Percentiles rank a stretch among this genome's conserved stretches.
Evolutionary conservation across 2,329 filamentous ascomycete genomes (phyloP).

Genomic region (Fusarium temperatum): DNA sequence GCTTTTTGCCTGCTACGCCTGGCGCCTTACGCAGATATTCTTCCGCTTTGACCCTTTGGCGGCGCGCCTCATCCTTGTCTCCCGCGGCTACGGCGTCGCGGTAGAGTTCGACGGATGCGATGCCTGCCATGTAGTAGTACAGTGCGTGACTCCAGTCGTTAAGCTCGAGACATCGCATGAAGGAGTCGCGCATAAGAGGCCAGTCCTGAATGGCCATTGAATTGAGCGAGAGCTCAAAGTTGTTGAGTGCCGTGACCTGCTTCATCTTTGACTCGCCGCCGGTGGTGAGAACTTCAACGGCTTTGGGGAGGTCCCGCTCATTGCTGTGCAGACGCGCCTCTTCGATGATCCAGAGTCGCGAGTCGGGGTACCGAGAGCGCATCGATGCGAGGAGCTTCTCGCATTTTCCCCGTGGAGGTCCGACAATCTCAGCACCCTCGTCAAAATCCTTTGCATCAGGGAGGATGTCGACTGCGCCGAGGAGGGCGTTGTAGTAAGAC

Average conservation of each 20-base stretch:
- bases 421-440: conserved; percentile 67
- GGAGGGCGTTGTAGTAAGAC: conserved; percentile 86
- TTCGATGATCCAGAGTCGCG: conserved; percentile 86
- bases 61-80: conserved; percentile 56
- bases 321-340: conserved; percentile 81
- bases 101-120: conserved; percentile 83
- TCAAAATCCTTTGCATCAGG: conserved; percentile 66
- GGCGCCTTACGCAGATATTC: conserved; percentile 77
- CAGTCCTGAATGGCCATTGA: conserved; percentile 84
- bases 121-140: conserved; percentile 89
- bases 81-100: conserved; percentile 61
- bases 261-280: conserved; percentile 77
- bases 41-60: conserved; percentile 71
- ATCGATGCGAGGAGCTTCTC: conserved; percentile 75
- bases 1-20: conserved; percentile 81
- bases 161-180: conserved; percentile 77
- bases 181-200: conserved; percentile 75
- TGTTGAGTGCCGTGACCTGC: conserved; percentile 85
- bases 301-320: conserved; percentile 71
- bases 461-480: conserved; percentile 89
- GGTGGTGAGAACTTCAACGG: conserved; percentile 70
- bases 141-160: conserved; percentile 92
- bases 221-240: conserved; percentile 84
- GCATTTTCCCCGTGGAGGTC: conserved; percentile 77
- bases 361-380: conserved; percentile 81